phyloP scores from a whole-genome alignment of 257 asterid genomes.

The Oldenlandia corymbosa region DNA sequence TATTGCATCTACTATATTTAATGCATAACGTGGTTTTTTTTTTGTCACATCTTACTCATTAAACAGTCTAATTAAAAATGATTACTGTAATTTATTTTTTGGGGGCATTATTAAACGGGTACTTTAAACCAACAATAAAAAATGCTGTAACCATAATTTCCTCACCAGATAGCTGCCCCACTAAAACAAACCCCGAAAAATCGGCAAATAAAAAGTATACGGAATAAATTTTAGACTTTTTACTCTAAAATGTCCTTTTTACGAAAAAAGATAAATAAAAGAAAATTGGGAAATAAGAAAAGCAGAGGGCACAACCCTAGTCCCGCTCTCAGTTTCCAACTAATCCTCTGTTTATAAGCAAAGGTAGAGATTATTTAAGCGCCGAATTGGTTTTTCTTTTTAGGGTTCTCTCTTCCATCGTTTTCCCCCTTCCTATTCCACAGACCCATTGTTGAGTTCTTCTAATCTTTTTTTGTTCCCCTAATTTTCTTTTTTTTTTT shows the following conservation, averaged over 20 bases:
- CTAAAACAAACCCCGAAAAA: neutral
- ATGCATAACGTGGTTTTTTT: too few species aligned
- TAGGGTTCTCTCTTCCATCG: conserved; percentile 1
- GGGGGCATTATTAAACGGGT: too few species aligned
- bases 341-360: neutral
- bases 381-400: neutral
- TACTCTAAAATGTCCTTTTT: too few species aligned
- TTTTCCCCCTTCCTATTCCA: neutral
- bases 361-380: neutral
- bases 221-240: neutral
- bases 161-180: neutral
- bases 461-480: too few species aligned
- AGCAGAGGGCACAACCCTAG: neutral
- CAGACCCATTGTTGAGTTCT: neutral
- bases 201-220: neutral
- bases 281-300: neutral
- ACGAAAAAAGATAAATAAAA: neutral
- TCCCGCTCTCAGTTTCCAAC: neutral
- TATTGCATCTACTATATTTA: too few species aligned
- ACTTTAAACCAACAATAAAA: too few species aligned
- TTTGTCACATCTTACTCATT: too few species aligned
- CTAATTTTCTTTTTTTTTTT: neutral
- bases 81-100: too few species aligned
- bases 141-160: neutral
- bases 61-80: neutral